Conservation (phyloP, 1,284 basidiomycete genomes). For the Sanghuangporus baumii region DNA sequence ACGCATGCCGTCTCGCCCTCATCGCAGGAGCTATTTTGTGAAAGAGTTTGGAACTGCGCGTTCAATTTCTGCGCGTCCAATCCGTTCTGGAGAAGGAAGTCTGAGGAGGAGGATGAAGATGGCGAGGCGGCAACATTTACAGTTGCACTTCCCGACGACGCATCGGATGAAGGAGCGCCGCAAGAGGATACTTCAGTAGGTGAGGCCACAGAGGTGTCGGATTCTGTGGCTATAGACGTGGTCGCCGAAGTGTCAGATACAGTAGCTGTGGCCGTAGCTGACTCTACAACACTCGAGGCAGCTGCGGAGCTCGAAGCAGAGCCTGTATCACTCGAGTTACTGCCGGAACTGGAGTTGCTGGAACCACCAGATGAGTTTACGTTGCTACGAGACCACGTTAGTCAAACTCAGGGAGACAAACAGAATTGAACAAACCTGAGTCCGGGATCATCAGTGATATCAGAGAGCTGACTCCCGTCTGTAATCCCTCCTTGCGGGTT, state of each 20-base stretch:
- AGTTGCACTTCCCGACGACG: background rate
- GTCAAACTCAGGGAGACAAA: background rate
- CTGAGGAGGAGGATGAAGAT: conserved; percentile 7
- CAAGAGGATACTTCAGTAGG: background rate
- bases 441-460: conserved; percentile 17
- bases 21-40: conserved; percentile 20
- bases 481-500: conserved; percentile 30
- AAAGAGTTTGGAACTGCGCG: conserved; percentile 18
- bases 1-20: conserved; percentile 44
- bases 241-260: background rate
- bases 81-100: conserved; percentile 21
- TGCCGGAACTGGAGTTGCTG: background rate
- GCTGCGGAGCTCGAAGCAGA: conserved; percentile 16
- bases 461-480: conserved; percentile 26
- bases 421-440: conserved; percentile 16
- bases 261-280: background rate
- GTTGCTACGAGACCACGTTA: background rate
- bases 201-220: background rate
- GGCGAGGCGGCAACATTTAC: background rate
- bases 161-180: too few relatives aligned
- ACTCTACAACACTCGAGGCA: background rate
- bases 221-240: background rate
- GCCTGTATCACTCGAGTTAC: conserved; percentile 27
- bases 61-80: conserved; percentile 21
- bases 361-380: conserved; percentile 7